Percentiles rank a stretch among this genome's conserved stretches.
Conservation (phyloP, 139 green algal genomes). For the Chlorokybus atmophyticus region DNA sequence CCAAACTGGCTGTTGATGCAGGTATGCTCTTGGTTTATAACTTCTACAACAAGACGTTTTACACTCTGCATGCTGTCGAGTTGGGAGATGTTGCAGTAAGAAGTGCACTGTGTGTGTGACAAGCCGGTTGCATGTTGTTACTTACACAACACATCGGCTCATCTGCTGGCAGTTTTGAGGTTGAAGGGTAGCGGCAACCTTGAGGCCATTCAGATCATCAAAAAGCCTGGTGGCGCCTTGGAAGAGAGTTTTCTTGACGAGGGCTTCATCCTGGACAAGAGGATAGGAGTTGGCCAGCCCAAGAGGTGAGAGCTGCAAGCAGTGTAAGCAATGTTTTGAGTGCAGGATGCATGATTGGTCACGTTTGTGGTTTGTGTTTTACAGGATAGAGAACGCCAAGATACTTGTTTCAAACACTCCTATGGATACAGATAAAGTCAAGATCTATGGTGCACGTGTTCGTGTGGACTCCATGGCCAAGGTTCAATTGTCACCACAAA, state of each 20-base stretch:
- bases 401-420: conserved; percentile 96
- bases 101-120: too few relatives aligned
- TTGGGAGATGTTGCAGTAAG: too few relatives aligned
- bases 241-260: conserved; percentile 93
- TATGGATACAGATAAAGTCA: conserved; percentile 99
- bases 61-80: too few relatives aligned
- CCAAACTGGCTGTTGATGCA: conserved; percentile 90
- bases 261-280: conserved; percentile 99
- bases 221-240: conserved; percentile 87
- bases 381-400: conserved; percentile 87
- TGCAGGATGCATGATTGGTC: too few relatives aligned
- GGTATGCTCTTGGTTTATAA: too few relatives aligned
- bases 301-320: too few relatives aligned
- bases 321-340: too few relatives aligned
- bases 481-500: conserved; percentile 25
- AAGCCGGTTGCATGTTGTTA: too few relatives aligned
- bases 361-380: too few relatives aligned
- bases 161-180: too few relatives aligned
- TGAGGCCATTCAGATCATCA: conserved; percentile 96
- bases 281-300: conserved; percentile 90
- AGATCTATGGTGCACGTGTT: conserved; percentile 90
- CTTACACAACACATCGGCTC: too few relatives aligned
- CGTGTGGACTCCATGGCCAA: conserved; percentile 72
- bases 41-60: too few relatives aligned
- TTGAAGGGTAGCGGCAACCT: conserved; percentile 66